Base-by-base conservation (phyloP, 1,284 basidiomycete species). In the Gymnopus androsaceus region DNA sequence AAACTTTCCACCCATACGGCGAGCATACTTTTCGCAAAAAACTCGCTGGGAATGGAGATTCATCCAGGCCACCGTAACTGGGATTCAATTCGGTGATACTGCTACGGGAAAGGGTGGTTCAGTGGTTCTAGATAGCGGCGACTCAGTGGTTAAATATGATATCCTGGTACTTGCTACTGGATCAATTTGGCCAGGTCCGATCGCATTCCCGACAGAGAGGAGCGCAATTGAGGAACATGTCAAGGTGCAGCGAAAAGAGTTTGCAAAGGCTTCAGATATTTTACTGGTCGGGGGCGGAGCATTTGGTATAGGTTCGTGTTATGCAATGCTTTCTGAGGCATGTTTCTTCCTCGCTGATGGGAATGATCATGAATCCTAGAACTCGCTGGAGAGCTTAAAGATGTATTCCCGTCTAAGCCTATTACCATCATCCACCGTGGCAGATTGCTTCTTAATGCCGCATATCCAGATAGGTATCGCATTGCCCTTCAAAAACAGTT, bases 341-440 rank as follows among this genome's bases (percentile, higher is more conserved):
- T 48, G 57, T 31, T 27, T 11, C 36, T 56, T 25, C 54, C 57
- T 57, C 47, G 37, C 30, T n/a, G 30, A 19, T n/a, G n/a, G n/a
- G n/a, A n/a, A n/a, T n/a, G n/a, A n/a, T n/a, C n/a, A n/a, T n/a
- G n/a, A n/a, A 40, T 42, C 19, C 57, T 8, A 85, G 82, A 86
- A 65, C 69, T 83, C 23, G 76, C 82, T 1, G 83, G 82, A 12
- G 84, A 86, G 66, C 73, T 88, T 51, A 78, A 77, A 55, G 78
- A 85, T 49, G 68, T 72, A 9, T 79, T 73, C 60, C 78, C 82
- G 80, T 65, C 73, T 19, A 87, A 82, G 68, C 76, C 78, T 56
- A 77, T 90, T 15, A 88, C 86, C 3, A 77, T 90, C 47, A 78
- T 87, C 1, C 87, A 90, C 19, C 75, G 77, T 28, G 73, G 75